phyloP scores from a whole-genome alignment of 345 rosid genomes.

The Aquilaria malaccensis region DNA sequence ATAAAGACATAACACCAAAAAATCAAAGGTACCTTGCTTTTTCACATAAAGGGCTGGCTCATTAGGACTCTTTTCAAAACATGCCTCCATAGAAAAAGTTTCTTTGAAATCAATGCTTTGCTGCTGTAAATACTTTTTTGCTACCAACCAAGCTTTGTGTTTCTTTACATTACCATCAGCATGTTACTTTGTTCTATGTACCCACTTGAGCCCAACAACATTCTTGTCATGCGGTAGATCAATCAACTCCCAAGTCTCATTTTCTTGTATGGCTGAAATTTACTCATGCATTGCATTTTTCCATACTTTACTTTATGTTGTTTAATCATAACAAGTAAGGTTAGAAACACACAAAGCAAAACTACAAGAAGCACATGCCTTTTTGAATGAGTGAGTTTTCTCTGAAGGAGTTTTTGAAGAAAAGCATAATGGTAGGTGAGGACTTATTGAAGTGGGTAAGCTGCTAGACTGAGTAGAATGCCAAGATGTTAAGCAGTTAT shows the following conservation, averaged over 20 bases:
- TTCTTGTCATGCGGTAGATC: neutral
- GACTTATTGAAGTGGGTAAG: too few species aligned
- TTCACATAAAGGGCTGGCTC: slow-evolving; percentile 1
- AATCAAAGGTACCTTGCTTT: neutral
- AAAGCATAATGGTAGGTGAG: too few species aligned
- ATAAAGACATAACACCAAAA: neutral
- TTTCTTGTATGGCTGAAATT: neutral
- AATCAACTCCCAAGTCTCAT: slow-evolving; percentile 2
- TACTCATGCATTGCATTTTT: neutral
- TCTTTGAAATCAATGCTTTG: neutral
- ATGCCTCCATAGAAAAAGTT: neutral
- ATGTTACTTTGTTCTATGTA: neutral
- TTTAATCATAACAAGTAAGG: neutral
- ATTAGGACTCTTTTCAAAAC: neutral
- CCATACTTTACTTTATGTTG: neutral
- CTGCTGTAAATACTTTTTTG: neutral
- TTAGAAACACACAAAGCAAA: neutral
- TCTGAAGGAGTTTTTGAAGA: too few species aligned
- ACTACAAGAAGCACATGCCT: neutral
- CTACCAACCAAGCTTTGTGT: neutral
- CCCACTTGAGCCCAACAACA: slow-evolving; percentile 2
- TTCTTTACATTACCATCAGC: neutral
- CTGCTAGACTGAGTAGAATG: too few species aligned
- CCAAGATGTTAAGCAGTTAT: too few species aligned
- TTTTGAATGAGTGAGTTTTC: neutral